Base-by-base conservation (phyloP, 495 filamentous ascomycete species). In the Tuber brumale region DNA sequence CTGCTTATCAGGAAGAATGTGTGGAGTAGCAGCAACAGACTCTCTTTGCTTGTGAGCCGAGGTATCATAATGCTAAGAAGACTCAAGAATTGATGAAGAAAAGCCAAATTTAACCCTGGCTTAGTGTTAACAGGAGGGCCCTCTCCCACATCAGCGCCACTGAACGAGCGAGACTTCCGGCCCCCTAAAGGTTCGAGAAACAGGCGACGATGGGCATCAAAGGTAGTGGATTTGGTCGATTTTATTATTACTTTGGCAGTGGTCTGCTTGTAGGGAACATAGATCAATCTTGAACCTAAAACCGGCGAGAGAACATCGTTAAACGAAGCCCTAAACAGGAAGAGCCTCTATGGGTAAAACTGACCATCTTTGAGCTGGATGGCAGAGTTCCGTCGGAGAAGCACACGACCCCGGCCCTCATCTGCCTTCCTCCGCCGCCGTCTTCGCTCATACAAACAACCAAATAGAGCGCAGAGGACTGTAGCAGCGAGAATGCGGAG, bases 1-100 rank as follows among this genome's bases (percentile, higher is more conserved):
- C 96, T 87, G 43, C 97, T 85, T 84, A 98, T 89, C 73, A 99
- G 85, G 82, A 97, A 98, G 69, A 92, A 88, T 78, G 92, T 91
- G 81, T 97, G 96, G 78, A 93, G 92, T 78, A 96, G 84, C 66
- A 99, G 86, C 75, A 99, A 84, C 3, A 93, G 94, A 2, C 94
- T 94, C 86, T 98, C 96, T 83, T 98, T 98, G 85, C 93, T 94
- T 41, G 90, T 90, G 93, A 94, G 97, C 79, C 94, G 86, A 14
- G 96, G 96, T 76, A 98, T 92, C 95, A 97, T 97, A 80, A 99
- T 98, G 85, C 92, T 97, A 82, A 97, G 87, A 70, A 99, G 86
- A 81, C 94, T 97, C 70, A 97, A 87, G 80, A 98, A 97, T 85
- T 99, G 96, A 83, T 99, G 95, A 37, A 99, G 85, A 83, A 99